Percentiles rank a stretch among this genome's conserved stretches.
phyloP scores from a whole-genome alignment of 2,329 filamentous ascomycete species.

The Alternaria triticina region DNA sequence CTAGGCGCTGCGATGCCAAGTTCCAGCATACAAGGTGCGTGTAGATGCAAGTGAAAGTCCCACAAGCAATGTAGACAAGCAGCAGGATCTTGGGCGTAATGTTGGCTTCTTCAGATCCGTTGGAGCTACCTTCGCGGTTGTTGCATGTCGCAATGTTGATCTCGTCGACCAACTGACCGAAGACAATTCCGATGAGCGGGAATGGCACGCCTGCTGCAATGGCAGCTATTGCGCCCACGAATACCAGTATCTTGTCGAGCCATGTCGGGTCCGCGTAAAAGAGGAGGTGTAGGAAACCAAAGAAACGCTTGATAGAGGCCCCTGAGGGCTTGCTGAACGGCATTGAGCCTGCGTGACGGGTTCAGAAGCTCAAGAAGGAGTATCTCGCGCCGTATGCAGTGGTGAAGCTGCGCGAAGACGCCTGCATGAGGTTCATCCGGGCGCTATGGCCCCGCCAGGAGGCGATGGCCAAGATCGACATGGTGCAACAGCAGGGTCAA shows the following conservation, averaged over 20 bases:
- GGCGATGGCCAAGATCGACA: constrained; percentile 34
- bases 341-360: constrained; percentile 30
- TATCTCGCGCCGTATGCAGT: constrained; percentile 21
- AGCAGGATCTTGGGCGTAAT: constrained; percentile 65
- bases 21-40: constrained; percentile 69
- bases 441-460: constrained; percentile 27
- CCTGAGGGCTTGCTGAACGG: constrained; percentile 33
- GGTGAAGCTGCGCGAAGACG: constrained; percentile 27
- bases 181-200: constrained; percentile 68
- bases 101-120: constrained; percentile 46
- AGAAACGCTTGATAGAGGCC: constrained; percentile 37
- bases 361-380: constrained; percentile 14
- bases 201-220: constrained; percentile 68
- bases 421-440: constrained; percentile 22
- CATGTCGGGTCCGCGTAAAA: constrained; percentile 47
- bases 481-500: constrained; percentile 16
- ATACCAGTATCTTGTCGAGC: constrained; percentile 45
- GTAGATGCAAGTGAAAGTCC: constrained; percentile 69
- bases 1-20: constrained; percentile 67
- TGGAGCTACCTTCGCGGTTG: constrained; percentile 25
- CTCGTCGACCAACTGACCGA: constrained; percentile 68
- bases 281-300: constrained; percentile 43
- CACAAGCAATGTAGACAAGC: constrained; percentile 70
- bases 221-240: constrained; percentile 53
- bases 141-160: constrained; percentile 65